Evolutionary conservation across 1,284 basidiomycete genomes (phyloP), one percentile per base, ranked within the genome.

Genomic region (Xerocomus nothofagi): DNA sequence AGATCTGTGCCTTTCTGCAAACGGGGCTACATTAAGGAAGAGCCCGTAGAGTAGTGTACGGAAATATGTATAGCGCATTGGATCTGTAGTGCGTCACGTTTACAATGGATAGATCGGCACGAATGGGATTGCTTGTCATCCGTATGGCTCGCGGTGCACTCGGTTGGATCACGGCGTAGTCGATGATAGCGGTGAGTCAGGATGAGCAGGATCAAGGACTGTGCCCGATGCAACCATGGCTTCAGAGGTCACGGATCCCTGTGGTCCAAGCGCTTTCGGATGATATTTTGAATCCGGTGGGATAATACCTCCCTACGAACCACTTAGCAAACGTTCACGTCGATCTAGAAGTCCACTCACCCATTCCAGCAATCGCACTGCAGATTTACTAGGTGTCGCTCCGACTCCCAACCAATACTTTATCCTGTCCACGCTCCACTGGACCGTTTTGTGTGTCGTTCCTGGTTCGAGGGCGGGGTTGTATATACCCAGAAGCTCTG

Each of bases 381-480:
- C 91, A 6, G 86, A 79, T 59, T 84, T 84, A 40, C 84, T 89
- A 0, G 95, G 95, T 58, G 84, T 73, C 29, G 95, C 95, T 3
- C 93, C 95, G 21, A 89, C 81, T 27, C 76, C 75, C 26, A 98
- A 71, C 95, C 95, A 98, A 67, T 93, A 93, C 52, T 78, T 80
- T 70, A 98, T 93, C 66, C 95, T 82, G 56, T 91, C 84, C 37
- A 88, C 85, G 70, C 93, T 92, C 93, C 93, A 97, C 65, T 90
- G 83, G 46, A 98, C 76, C 21, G 82, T 83, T 71, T 95, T 97
- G 76, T 53, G 71, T 70, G 58, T 76, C 63, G 44, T 33, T 18
- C 57, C 63, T 6, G 33, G 53, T 38, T 44, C 66, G 38, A 82
- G 66, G 45, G 78, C 77, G 17, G 93, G 93, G 69, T 95, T 81